Percentiles rank a stretch among this genome's conserved stretches.
phyloP scores from a whole-genome alignment of 257 asterid genomes.

The Penstemon newberryi region DNA sequence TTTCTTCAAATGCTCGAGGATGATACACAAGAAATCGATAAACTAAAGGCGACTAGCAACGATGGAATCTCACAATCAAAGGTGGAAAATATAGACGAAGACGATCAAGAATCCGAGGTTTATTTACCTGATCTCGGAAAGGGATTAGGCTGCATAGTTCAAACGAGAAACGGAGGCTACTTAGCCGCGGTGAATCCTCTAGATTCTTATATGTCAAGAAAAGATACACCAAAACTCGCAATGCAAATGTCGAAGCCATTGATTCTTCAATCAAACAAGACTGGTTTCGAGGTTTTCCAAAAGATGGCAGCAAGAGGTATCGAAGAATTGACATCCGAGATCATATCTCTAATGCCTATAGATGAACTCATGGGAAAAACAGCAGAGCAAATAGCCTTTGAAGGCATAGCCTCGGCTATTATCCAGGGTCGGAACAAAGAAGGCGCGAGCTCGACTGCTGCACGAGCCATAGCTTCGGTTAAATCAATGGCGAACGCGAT shows the following conservation, averaged over 20 bases:
- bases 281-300: constrained; percentile 70
- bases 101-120: constrained; percentile 37
- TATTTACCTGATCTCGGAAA: constrained; percentile 79
- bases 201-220: constrained; percentile 41
- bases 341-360: constrained; percentile 64
- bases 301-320: constrained; percentile 70
- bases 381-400: constrained; percentile 93
- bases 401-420: constrained; percentile 87
- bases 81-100: constrained; percentile 17
- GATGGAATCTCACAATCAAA: constrained; percentile 21
- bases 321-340: constrained; percentile 57
- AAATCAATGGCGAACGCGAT: constrained; percentile 69
- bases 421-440: constrained; percentile 76
- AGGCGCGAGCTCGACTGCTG: constrained; percentile 88
- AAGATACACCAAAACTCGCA: constrained; percentile 76
- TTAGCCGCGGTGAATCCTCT: constrained; percentile 79
- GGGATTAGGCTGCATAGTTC: constrained; percentile 83
- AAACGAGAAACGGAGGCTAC: constrained; percentile 85
- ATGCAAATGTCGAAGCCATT: constrained; percentile 81
- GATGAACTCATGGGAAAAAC: constrained; percentile 85
- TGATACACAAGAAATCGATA: constrained; percentile 27
- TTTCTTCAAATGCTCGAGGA: constrained; percentile 82
- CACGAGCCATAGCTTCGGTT: constrained; percentile 64
- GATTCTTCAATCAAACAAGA: constrained; percentile 44
- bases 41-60: constrained; percentile 16